Conservation (phyloP, 2,329 filamentous ascomycete genomes). For the Berkeleyomyces basicola region DNA sequence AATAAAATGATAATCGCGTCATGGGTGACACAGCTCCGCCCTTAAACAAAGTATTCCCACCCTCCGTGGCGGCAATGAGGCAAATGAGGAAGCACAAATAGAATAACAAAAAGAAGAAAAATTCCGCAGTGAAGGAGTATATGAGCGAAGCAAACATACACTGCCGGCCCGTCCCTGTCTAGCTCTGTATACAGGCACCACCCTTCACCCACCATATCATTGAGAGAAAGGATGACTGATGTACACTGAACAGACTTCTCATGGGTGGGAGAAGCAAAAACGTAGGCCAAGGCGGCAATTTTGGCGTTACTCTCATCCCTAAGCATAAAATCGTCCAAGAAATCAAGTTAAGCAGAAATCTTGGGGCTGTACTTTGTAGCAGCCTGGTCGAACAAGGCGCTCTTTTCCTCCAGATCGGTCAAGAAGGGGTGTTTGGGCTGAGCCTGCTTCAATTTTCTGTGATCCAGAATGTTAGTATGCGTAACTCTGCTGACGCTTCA, state of each 20-base stretch:
- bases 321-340: background rate
- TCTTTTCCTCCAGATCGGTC: conserved; percentile 67
- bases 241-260: background rate
- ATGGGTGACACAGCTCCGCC: background rate
- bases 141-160: background rate
- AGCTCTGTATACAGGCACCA: background rate
- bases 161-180: background rate
- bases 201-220: too few species aligned
- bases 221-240: too few species aligned
- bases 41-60: background rate
- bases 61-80: background rate
- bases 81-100: background rate
- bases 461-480: conserved; percentile 16
- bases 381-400: conserved; percentile 69
- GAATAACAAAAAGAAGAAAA: background rate
- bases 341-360: conserved; percentile 26
- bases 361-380: conserved; percentile 77
- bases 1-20: background rate
- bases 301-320: background rate
- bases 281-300: background rate
- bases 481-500: background rate
- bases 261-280: background rate
- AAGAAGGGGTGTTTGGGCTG: conserved; percentile 56
- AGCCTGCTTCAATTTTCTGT: conserved; percentile 37
- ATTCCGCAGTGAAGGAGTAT: background rate